These are phyloP conservation scores for Setaria italica DNA, from an alignment of 202 grass and related monocot genomes.

Conservation along the genomic window DNA sequence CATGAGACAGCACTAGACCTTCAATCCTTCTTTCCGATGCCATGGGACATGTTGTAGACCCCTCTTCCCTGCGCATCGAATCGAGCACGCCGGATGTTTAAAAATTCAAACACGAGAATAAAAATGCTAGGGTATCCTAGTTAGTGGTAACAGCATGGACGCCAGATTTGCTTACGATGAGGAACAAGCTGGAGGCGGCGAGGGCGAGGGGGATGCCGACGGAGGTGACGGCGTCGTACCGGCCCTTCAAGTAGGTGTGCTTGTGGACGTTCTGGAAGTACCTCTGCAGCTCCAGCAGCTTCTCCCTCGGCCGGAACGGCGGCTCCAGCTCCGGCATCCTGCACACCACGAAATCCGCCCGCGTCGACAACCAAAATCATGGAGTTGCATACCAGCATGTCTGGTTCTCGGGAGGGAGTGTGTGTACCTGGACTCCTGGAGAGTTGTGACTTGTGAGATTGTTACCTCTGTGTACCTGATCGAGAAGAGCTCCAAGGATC, in stretches of 20 bases:
- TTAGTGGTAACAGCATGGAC: not conserved
- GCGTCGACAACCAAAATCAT: not conserved
- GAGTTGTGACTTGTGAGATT: not conserved
- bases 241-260: slow-evolving; percentile 66
- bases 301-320: slow-evolving; percentile 63
- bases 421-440: not conserved
- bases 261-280: slow-evolving; percentile 59
- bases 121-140: no score
- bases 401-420: not conserved
- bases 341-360: not conserved
- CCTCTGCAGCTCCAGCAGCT: slow-evolving; percentile 55
- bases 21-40: slow-evolving; percentile 67
- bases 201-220: slow-evolving; percentile 66
- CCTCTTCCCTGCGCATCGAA: slow-evolving; percentile 60
- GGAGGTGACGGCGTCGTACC: slow-evolving; percentile 61
- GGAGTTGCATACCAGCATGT: no score
- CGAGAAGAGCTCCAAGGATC: not conserved
- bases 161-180: slow-evolving; percentile 51
- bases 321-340: slow-evolving; percentile 62
- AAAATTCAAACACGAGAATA: not conserved
- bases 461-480: no score
- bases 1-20: not conserved
- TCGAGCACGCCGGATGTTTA: slow-evolving; percentile 7
- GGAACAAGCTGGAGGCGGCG: slow-evolving; percentile 51
- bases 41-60: slow-evolving; percentile 69